These are phyloP conservation scores for Primulina huaijiensis DNA, from an alignment of 257 asterid species.

Conservation along the genomic window DNA sequence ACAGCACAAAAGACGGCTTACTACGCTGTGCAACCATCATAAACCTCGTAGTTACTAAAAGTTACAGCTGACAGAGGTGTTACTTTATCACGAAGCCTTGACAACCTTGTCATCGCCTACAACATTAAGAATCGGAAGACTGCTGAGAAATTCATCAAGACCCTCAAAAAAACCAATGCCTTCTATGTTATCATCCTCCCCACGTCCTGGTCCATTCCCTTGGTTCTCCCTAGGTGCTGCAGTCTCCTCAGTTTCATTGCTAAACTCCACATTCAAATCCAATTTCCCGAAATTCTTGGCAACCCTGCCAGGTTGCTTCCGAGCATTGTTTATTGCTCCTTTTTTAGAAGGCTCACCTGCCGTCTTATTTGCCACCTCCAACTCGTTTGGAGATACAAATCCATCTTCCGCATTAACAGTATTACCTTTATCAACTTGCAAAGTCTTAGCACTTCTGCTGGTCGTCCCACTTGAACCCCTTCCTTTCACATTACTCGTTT, in stretches of 20 bases:
- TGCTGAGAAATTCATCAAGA: conserved; percentile 87
- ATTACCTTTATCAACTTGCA: conserved; percentile 52
- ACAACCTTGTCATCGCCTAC: conserved; percentile 80
- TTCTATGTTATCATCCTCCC: conserved; percentile 80
- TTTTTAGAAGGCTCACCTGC: conserved; percentile 50
- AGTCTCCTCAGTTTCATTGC: conserved; percentile 83
- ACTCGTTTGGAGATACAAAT: conserved; percentile 41
- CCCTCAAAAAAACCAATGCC: conserved; percentile 94
- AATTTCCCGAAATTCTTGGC: conserved; percentile 69
- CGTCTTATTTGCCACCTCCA: conserved; percentile 35
- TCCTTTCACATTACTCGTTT: conserved; percentile 31
- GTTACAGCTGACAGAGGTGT: conserved; percentile 36
- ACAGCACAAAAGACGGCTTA: conserved; percentile 34
- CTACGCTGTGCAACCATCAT: conserved; percentile 27
- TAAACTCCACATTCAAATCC: conserved; percentile 90
- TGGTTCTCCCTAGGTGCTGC: conserved; percentile 49
- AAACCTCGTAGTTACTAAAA: conserved; percentile 30
- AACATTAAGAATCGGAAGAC: conserved; percentile 79
- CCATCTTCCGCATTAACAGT: conserved; percentile 38
- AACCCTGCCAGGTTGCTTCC: conserved; percentile 70
- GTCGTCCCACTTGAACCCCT: conserved; percentile 33
- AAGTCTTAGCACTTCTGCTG: conserved; percentile 38
- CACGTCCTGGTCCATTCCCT: conserved; percentile 57
- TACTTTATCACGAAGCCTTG: conserved; percentile 63
- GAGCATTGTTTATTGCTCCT: conserved; percentile 38